Evolutionary conservation across 2,329 filamentous ascomycete genomes (phyloP), one percentile per base, ranked within the genome.

Genomic region (Fusarium torulosum): DNA sequence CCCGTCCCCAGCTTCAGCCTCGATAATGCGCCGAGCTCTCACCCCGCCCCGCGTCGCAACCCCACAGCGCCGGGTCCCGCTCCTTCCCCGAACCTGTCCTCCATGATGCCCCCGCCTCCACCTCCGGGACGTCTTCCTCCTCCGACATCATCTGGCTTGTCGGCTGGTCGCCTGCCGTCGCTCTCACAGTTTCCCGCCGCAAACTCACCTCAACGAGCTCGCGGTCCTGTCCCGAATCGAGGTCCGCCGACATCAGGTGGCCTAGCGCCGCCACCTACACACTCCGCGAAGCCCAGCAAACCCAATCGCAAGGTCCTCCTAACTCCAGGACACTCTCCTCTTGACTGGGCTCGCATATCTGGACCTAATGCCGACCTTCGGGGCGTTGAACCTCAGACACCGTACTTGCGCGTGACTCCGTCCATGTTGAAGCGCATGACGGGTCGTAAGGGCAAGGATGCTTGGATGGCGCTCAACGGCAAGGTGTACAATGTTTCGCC

Each of bases 401-500:
- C 85, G 59, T 84, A 88, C 83, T 80, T 92, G 41, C 89, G 91
- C 44, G 93, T 99, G 35, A 92, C 94, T 7, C 94, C 95, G 2
- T 90, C 89, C 7, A 88, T 93, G 85, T 84, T 99, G 14, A 91
- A 90, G 76, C 79, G 82, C 38, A 89, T 93, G 79, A 96, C 92
- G 38, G 95, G 95, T 1, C 88, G 95, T 29, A 92, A 91, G 75
- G 93, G 93, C 10, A 90, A 87, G 64, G 92, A 97, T 73, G 93
- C 94, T 1, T 99, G 96, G 96, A 96, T 91, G 62, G 92, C 89
- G 2, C 90, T 97, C 63, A 91, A 93, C 62, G 94, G 95, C 2
- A 91, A 92, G 74, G 95, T 98, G 27, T 99, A 98, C 80, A 98
- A 98, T 75, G 90, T 99, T 59, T 91, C 90, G 0, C 93, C 95